Evolutionary conservation across 192 early-diverging fungal species (phyloP), one percentile per base, ranked within the genome.

Genomic region (Coemansia asiatica): DNA sequence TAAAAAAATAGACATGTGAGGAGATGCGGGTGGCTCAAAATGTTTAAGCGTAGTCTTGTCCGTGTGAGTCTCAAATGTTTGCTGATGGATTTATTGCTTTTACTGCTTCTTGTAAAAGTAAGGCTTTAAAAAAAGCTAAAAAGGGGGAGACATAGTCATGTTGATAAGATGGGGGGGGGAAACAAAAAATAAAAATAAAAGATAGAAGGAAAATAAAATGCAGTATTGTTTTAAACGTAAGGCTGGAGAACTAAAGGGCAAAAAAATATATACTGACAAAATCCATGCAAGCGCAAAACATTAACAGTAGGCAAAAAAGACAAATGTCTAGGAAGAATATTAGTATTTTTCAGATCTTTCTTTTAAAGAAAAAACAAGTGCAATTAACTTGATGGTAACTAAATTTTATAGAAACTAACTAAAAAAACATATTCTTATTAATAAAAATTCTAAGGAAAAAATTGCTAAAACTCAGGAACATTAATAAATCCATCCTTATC

Each of bases 221-320:
- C 50, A 53, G 50, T 53, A 53, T 10, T 26, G 50, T 44, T 44
- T 44, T 44, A 44, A 44, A 44, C 40, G 40, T 44, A 44, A 44
- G 8, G 40, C 40, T 44, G 40, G 40, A 44, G 40, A 44, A 44
- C 6, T 44, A 44, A 23, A 26, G 7, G n/a, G n/a, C n/a, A 13
- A 16, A 53, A 19, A 53, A 44, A 44, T 8, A 12, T 2, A 44
- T 16, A 44, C 40, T 44, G 5, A 16, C 15, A 9, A 13, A 44
- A 13, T 12, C 56, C 56, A 57, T 36, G 56, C 56, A 31, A 57
- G 56, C 56, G 56, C 36, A 29, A 57, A 57, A 57, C 56, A 31
- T n/a, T n/a, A 21, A 22, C 56, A 57, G 56, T 57, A 57, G 56
- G 15, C n/a, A n/a, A n/a, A 44, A 16, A 8, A 33, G 31, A 33